Evolutionary conservation across 75 land plant genomes (phyloP).

Genomic region (Adiantum capillusveneris): DNA sequence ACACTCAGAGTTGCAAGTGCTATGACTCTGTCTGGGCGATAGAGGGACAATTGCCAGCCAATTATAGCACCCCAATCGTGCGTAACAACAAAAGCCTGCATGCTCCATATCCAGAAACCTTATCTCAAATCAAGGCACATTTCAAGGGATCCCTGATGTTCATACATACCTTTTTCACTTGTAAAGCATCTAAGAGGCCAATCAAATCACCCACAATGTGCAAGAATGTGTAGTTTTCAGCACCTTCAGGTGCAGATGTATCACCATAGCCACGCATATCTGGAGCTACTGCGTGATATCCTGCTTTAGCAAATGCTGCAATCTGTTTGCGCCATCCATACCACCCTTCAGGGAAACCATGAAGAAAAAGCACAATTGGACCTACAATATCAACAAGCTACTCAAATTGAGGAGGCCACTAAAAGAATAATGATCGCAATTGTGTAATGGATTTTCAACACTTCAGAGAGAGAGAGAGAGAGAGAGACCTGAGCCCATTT

Average conservation of each 20-base stretch:
- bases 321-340: too few species aligned
- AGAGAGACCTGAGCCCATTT: slow-evolving; percentile 28
- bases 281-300: slow-evolving; percentile 65
- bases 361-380: slow-evolving; percentile 52
- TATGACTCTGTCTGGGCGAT: slow-evolving; percentile 33
- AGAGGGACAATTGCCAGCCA: slow-evolving; percentile 30
- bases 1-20: slow-evolving; percentile 39
- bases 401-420: not conserved
- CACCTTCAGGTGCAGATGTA: too few species aligned
- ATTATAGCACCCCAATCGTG: slow-evolving; percentile 34
- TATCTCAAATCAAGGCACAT: not conserved
- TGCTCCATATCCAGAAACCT: not conserved
- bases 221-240: slow-evolving; percentile 29
- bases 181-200: slow-evolving; percentile 46
- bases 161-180: slow-evolving; percentile 15
- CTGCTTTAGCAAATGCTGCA: slow-evolving; percentile 37
- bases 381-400: slow-evolving; percentile 16
- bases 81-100: slow-evolving; percentile 22
- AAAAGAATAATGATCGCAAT: not conserved
- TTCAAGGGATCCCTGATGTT: not conserved
- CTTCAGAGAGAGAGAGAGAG: not conserved
- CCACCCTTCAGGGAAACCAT: slow-evolving; percentile 79
- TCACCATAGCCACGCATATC: slow-evolving; percentile 79
- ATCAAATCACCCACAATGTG: too few species aligned
- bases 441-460: not conserved